Percentiles rank a stretch among this genome's conserved stretches.
phyloP scores from a whole-genome alignment of 257 asterid species.

The Mitragyna speciosa region DNA sequence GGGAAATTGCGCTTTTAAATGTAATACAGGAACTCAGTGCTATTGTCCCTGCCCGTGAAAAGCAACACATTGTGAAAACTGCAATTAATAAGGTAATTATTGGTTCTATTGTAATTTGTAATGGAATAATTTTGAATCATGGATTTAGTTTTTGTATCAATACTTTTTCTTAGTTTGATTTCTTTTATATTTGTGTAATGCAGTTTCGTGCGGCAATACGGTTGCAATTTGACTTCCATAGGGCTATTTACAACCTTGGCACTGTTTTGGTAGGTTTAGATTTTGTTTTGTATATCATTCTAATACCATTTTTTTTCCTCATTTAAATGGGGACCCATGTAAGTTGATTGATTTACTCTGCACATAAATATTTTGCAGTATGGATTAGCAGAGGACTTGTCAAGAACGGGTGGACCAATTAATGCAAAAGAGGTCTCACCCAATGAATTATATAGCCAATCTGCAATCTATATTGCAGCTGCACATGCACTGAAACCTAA shows the following conservation, averaged over 20 bases:
- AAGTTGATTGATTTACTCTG: constrained; percentile 21
- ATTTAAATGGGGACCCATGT: not conserved
- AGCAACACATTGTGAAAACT: constrained; percentile 82
- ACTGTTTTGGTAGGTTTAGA: constrained; percentile 86
- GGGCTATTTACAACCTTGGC: constrained; percentile 99
- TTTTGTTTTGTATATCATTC: not conserved
- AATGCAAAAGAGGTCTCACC: constrained; percentile 73
- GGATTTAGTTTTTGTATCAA: not conserved
- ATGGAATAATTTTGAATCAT: not conserved
- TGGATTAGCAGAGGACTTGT: constrained; percentile 95
- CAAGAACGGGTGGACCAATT: constrained; percentile 80
- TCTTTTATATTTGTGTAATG: constrained; percentile 23
- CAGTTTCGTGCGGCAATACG: constrained; percentile 98
- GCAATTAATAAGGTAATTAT: constrained; percentile 85
- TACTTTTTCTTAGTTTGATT: constrained; percentile 12
- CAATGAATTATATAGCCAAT: constrained; percentile 92
- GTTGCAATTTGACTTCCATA: constrained; percentile 95
- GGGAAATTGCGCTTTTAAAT: constrained; percentile 14
- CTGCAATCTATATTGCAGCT: constrained; percentile 96
- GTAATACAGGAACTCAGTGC: constrained; percentile 91
- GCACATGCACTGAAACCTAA: constrained; percentile 95
- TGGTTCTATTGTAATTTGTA: not conserved
- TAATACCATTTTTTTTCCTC: not conserved
- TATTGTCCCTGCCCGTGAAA: constrained; percentile 98
- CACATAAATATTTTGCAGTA: constrained; percentile 55